phyloP scores from a whole-genome alignment of 1,139 yeast genomes.

The Taphrina deformans region DNA sequence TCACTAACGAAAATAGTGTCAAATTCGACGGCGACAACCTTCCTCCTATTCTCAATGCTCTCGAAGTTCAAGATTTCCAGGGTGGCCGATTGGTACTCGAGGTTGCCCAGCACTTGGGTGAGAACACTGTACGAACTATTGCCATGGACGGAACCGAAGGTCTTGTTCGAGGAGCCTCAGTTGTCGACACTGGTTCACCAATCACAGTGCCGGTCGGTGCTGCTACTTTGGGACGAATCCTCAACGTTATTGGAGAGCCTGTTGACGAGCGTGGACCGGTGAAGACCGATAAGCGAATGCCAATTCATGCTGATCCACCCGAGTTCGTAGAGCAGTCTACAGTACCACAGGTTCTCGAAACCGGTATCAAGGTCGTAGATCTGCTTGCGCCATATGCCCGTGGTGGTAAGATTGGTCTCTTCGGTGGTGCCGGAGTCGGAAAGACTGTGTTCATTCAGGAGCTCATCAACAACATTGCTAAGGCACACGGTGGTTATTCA shows the following conservation, averaged over 20 bases:
- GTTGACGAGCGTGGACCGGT: constrained; percentile 99
- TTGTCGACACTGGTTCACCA: constrained; percentile 95
- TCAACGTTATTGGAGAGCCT: constrained; percentile 99
- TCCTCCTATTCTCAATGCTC: constrained; percentile 76
- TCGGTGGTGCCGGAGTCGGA: constrained; percentile 99
- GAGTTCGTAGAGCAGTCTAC: constrained; percentile 95
- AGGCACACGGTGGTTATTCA: constrained; percentile 99
- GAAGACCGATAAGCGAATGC: constrained; percentile 86
- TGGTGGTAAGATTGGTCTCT: constrained; percentile 99
- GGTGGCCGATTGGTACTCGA: constrained; percentile 80
- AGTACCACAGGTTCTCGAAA: constrained; percentile 95
- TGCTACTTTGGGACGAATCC: constrained; percentile 97
- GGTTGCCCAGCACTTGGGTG: constrained; percentile 99
- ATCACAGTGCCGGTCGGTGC: constrained; percentile 99
- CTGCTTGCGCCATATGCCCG: constrained; percentile 99
- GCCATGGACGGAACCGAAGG: constrained; percentile 99
- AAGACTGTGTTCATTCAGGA: constrained; percentile 99
- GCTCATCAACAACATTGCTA: constrained; percentile 98
- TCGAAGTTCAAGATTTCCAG: constrained; percentile 74
- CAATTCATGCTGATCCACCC: constrained; percentile 98
- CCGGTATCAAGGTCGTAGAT: constrained; percentile 99
- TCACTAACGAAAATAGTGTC: constrained; percentile 17
- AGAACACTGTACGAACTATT: constrained; percentile 99
- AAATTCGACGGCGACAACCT: constrained; percentile 36
- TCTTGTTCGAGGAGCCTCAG: constrained; percentile 95